Evolutionary conservation across 495 filamentous ascomycete genomes (phyloP), one percentile per base, ranked within the genome.

Genomic region (Symbiotaphrina buchneri): DNA sequence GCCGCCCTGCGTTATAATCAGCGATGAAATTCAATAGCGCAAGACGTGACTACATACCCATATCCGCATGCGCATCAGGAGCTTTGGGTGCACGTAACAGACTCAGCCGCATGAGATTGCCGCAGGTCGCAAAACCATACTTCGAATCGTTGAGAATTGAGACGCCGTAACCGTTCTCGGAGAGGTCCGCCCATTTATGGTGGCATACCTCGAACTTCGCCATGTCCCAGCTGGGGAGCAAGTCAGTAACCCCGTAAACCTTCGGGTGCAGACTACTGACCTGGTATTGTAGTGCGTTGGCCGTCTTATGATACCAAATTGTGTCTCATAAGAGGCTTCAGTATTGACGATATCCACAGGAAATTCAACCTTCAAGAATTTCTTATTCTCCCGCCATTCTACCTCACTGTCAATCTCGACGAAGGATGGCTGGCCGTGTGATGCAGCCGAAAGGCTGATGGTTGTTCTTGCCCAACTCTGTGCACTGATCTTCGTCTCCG

Each of bases 171-270:
- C 70, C 72, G 45, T 81, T 55, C 47, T 97, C 87, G 3, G 80
- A 91, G 32, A 97, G 61, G 49, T 95, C 87, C n/a, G 87, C 87
- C 61, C 77, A 97, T 48, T 80, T 85, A 56, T 97, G 87, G 50
- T 77, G 84, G 65, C 84, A 93, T 26, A 97, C 87, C 55, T 97
- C 87, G 42, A 97, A 97, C 44, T 93, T 93, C 42, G 87, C 87
- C 85, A 92, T 93, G 41, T 97, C 87, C 87, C 87, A 97, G 47
- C 66, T 75, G 32, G 6, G n/a, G 1, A 31, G 0, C 41, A 15
- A 30, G n/a, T 35, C 23, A 32, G 35, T 41, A n/a, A 37, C 18
- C 26, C 10, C 20, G 8, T 3, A 7, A 8, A 2, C 2, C 14
- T 8, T 5, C 28, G 26, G 8, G 16, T 10, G 23, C 19, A n/a